Evolutionary conservation across 2,329 filamentous ascomycete species (phyloP).

Genomic region (Monosporascus sp.): DNA sequence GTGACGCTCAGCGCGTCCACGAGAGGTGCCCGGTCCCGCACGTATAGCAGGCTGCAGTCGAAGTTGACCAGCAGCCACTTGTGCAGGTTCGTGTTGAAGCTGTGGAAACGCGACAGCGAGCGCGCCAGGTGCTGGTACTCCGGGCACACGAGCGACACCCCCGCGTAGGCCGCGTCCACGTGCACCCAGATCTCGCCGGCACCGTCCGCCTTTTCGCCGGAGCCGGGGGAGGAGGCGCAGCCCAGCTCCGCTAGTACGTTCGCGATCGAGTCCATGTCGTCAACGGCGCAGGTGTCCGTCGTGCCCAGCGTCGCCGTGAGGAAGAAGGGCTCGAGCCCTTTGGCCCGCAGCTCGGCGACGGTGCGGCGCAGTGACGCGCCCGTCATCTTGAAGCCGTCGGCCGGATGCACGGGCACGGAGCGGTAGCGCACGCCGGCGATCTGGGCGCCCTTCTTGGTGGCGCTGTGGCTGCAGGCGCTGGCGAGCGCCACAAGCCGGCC

Average conservation of each 20-base stretch:
- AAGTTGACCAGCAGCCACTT: constrained; percentile 97
- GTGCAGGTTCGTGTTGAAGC: constrained; percentile 93
- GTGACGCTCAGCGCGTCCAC: constrained; percentile 74
- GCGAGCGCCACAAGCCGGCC: constrained; percentile 74
- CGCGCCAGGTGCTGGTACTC: constrained; percentile 68
- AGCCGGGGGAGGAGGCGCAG: constrained; percentile 14
- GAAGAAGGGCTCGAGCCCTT: constrained; percentile 79
- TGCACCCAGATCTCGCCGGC: constrained; percentile 74
- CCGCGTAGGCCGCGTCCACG: constrained; percentile 89
- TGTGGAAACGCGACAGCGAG: constrained; percentile 66
- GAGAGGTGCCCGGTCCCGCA: constrained; percentile 70
- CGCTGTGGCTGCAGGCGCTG: constrained; percentile 74
- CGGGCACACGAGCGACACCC: constrained; percentile 74
- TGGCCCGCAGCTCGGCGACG: constrained; percentile 59
- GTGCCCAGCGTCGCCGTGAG: constrained; percentile 80
- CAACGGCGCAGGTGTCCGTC: constrained; percentile 81
- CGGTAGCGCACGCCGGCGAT: constrained; percentile 81
- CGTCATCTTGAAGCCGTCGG: constrained; percentile 66
- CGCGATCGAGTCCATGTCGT: constrained; percentile 70
- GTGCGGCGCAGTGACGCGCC: constrained; percentile 55
- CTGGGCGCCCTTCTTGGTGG: constrained; percentile 80
- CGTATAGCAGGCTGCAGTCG: constrained; percentile 75
- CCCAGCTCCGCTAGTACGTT: constrained; percentile 34
- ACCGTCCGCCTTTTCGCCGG: constrained; percentile 7
- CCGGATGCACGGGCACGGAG: constrained; percentile 57